Evolutionary conservation across 192 early-diverging fungal species (phyloP).

Genomic region (Coemansia sp.): DNA sequence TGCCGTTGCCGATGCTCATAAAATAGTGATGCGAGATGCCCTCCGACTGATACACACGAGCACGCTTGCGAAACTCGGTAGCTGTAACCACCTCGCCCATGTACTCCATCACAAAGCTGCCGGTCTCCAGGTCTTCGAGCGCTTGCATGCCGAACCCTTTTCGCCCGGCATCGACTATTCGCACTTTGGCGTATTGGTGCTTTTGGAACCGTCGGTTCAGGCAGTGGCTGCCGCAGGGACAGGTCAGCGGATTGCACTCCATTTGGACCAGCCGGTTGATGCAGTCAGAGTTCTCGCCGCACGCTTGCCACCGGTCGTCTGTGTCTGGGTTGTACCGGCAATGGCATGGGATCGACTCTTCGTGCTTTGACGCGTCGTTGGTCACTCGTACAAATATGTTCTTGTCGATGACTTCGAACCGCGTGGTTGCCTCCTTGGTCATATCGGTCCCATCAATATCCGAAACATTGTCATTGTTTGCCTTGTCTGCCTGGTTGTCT

Average conservation of each 20-base stretch:
- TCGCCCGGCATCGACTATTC: conserved; percentile 84
- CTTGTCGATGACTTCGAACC: conserved; percentile 41
- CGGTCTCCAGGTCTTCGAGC: conserved; percentile 65
- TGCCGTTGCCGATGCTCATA: conserved; percentile 91
- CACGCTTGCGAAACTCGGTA: conserved; percentile 79
- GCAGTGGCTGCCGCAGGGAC: conserved; percentile 85
- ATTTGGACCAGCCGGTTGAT: conserved; percentile 91
- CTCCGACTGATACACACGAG: conserved; percentile 73
- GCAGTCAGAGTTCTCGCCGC: conserved; percentile 85
- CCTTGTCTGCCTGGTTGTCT: conserved; percentile 9
- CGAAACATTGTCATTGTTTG: not conserved
- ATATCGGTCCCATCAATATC: conserved; percentile 33
- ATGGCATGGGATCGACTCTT: conserved; percentile 47
- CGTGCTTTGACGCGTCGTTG: conserved; percentile 37
- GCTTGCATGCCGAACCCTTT: conserved; percentile 95
- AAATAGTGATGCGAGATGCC: conserved; percentile 96
- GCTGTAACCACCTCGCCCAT: conserved; percentile 90
- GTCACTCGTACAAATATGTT: conserved; percentile 49
- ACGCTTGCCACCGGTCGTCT: conserved; percentile 68
- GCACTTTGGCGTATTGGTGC: conserved; percentile 78
- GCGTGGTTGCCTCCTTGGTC: conserved; percentile 23
- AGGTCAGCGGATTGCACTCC: conserved; percentile 87
- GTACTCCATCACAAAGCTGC: conserved; percentile 95
- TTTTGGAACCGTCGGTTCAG: conserved; percentile 88
- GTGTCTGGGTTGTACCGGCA: conserved; percentile 56